Percentiles rank a stretch among this genome's conserved stretches.
phyloP scores from a whole-genome alignment of 179 eudicot genomes.

The Patellifolia procumbens region DNA sequence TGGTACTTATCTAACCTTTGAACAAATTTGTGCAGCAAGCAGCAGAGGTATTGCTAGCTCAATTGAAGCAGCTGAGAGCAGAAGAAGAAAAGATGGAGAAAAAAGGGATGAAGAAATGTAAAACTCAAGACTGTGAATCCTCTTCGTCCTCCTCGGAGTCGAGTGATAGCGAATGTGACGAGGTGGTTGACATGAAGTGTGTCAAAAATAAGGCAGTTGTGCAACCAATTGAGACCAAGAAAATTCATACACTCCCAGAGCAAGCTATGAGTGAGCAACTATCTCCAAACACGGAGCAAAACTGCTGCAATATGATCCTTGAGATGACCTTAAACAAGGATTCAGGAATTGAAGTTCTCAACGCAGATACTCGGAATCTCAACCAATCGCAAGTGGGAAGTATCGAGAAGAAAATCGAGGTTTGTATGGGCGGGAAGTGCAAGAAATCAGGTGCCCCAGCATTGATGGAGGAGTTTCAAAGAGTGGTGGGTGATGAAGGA shows the following conservation, averaged over 20 bases:
- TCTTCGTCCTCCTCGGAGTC: constrained; percentile 67
- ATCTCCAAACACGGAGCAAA: constrained; percentile 16
- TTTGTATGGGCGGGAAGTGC: constrained; percentile 95
- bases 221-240: constrained; percentile 13
- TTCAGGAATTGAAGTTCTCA: constrained; percentile 17
- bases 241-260: not conserved
- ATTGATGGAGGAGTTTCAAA: constrained; percentile 60
- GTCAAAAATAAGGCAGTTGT: constrained; percentile 21
- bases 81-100: constrained; percentile 50
- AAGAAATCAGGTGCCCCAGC: constrained; percentile 64
- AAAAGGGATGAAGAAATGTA: constrained; percentile 41
- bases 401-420: constrained; percentile 54
- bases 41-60: constrained; percentile 51
- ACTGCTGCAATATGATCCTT: constrained; percentile 32
- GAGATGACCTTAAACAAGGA: constrained; percentile 26
- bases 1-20: not conserved
- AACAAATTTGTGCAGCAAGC: constrained; percentile 51
- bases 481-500: constrained; percentile 49
- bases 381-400: not conserved
- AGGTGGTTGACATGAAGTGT: constrained; percentile 52
- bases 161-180: constrained; percentile 71
- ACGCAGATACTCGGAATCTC: not conserved
- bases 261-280: not conserved
- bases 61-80: constrained; percentile 48
- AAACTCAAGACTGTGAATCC: constrained; percentile 23